Evolutionary conservation across 2,329 filamentous ascomycete genomes (phyloP).

Genomic region (Aspergillus glaucus): DNA sequence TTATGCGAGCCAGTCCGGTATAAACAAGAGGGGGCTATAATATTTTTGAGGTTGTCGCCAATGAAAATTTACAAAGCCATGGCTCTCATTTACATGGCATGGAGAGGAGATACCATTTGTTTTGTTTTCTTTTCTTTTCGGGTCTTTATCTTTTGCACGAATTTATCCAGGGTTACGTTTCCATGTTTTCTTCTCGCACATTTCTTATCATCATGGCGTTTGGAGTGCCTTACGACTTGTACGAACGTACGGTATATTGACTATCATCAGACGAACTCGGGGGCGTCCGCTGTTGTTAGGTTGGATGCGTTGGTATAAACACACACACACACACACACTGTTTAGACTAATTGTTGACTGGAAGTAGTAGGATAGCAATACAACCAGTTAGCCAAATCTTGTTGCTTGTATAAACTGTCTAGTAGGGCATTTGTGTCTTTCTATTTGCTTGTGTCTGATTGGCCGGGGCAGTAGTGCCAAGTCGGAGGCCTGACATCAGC

Average conservation of each 20-base stretch:
- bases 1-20: not conserved
- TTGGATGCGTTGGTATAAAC: not conserved
- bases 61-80: not conserved
- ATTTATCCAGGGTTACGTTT: not conserved
- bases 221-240: conserved; percentile 21
- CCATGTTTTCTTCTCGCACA: conserved; percentile 5
- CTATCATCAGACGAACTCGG: not conserved
- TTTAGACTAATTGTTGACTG: not conserved
- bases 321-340: not conserved
- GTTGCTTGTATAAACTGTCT: too few species aligned
- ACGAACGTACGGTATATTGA: conserved; percentile 13
- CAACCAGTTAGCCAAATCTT: too few species aligned
- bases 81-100: not conserved
- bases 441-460: not conserved
- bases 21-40: not conserved
- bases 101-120: conserved; percentile 8
- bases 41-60: not conserved
- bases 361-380: not conserved
- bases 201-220: conserved; percentile 20
- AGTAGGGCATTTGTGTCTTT: not conserved
- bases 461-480: not conserved
- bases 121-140: conserved; percentile 6
- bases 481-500: not conserved
- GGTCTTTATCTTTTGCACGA: not conserved
- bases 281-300: not conserved